A percentile compares a stretch with the other conserved stretches of the same genome.
phyloP scores from a whole-genome alignment of 805 yeast species.

The Hanseniaspora mollemarum region DNA sequence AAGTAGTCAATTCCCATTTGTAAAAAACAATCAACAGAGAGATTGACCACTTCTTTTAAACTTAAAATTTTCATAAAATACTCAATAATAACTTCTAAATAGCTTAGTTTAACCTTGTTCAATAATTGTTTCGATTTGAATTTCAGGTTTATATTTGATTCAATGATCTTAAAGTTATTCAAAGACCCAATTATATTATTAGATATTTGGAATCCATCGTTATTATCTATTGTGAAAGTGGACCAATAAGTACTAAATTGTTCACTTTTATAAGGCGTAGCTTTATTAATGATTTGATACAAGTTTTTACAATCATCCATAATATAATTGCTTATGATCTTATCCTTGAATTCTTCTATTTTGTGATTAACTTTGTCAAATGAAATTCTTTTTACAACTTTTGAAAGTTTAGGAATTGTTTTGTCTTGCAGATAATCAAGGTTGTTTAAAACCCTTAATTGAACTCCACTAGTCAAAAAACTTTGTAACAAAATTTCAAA shows the following conservation, averaged over 20 bases:
- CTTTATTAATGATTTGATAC: conserved; percentile 1
- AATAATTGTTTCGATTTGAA: neutral
- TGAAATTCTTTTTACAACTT: neutral
- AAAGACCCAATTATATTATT: conserved; percentile 5
- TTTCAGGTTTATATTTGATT: conserved; percentile 4
- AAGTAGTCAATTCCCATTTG: conserved; percentile 14
- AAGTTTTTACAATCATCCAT: conserved; percentile 7
- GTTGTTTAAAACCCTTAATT: conserved; percentile 4
- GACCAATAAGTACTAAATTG: conserved; percentile 11
- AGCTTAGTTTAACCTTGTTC: neutral
- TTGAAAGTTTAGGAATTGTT: neutral
- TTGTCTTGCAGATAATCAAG: neutral
- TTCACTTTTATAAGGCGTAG: conserved; percentile 1
- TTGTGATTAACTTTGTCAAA: neutral
- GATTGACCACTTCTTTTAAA: neutral
- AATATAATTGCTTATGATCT: neutral
- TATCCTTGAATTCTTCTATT: neutral
- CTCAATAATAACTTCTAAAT: conserved; percentile 1
- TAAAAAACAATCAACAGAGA: conserved; percentile 3
- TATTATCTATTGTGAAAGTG: conserved; percentile 4
- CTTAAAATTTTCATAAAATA: conserved; percentile 7
- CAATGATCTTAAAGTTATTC: conserved; percentile 7
- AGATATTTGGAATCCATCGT: neutral
- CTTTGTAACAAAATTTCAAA: neutral
- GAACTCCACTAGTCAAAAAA: neutral